Conservation (phyloP, 2,329 filamentous ascomycete genomes). For the Lachnellula arida region DNA sequence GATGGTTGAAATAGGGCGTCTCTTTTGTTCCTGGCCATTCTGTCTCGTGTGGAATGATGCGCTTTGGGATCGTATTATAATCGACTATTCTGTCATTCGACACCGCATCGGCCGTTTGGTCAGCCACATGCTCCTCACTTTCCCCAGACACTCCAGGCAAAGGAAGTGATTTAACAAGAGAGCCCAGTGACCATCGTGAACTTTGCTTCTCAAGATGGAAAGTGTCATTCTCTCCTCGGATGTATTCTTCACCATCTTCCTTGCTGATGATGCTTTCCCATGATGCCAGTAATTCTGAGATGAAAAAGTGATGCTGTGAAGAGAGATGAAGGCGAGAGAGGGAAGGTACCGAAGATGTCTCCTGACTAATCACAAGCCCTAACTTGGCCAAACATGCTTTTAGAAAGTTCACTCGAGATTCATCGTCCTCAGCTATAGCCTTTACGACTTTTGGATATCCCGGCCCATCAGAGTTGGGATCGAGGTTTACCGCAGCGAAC, state of each 20-base stretch:
- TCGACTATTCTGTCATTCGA: conserved; percentile 61
- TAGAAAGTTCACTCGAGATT: conserved; percentile 66
- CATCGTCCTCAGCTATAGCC: conserved; percentile 63
- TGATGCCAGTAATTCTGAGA: conserved; percentile 62
- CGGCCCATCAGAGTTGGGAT: conserved; percentile 59
- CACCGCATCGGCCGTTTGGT: conserved; percentile 32
- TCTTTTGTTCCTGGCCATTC: conserved; percentile 63
- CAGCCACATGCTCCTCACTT: conserved; percentile 25
- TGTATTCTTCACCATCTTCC: conserved; percentile 63
- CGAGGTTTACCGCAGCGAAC: conserved; percentile 76
- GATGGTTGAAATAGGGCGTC: conserved; percentile 84
- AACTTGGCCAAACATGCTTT: conserved; percentile 76
- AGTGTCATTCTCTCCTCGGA: conserved; percentile 76
- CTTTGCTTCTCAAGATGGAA: conserved; percentile 71
- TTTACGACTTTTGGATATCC: conserved; percentile 68
- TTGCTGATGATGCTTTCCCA: conserved; percentile 64
- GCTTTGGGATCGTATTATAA: conserved; percentile 69
- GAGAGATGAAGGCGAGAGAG: conserved; percentile 82
- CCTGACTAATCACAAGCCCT: conserved; percentile 70
- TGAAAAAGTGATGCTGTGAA: conserved; percentile 57
- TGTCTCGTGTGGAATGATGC: conserved; percentile 66
- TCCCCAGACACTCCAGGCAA: conserved; percentile 13
- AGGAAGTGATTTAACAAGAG: conserved; percentile 49
- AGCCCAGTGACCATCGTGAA: conserved; percentile 53
- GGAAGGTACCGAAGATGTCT: conserved; percentile 65